These are phyloP conservation scores for Lupinus albus DNA, from an alignment of 306 rosid genomes.

Conservation along the genomic window DNA sequence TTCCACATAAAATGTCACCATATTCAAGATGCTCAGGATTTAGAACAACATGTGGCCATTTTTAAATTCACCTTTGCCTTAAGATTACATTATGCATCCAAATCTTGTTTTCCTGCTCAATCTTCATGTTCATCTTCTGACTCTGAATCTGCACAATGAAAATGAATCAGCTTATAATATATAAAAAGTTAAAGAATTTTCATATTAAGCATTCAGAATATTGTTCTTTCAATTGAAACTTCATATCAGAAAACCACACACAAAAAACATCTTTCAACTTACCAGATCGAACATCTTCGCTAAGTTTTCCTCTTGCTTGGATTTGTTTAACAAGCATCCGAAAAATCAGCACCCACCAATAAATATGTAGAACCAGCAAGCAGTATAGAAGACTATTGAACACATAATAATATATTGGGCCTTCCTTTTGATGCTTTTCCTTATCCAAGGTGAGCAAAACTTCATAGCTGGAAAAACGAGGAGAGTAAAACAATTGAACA, in stretches of 20 bases:
- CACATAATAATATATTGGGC: constrained; percentile 86
- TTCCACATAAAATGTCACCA: neutral
- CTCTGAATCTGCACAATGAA: constrained; percentile 53
- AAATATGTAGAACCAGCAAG: constrained; percentile 86
- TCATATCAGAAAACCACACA: constrained; percentile 28
- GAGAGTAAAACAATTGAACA: constrained; percentile 29
- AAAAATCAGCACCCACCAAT: constrained; percentile 94
- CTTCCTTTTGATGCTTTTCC: constrained; percentile 68
- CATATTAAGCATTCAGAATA: constrained; percentile 22
- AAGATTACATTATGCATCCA: constrained; percentile 34
- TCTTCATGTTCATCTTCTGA: constrained; percentile 93
- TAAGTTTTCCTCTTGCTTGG: constrained; percentile 81
- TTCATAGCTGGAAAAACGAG: constrained; percentile 74
- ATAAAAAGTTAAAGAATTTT: constrained; percentile 26
- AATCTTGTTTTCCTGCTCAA: constrained; percentile 51
- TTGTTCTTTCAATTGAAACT: constrained; percentile 17
- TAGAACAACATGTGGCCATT: constrained; percentile 32
- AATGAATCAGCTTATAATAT: constrained; percentile 16
- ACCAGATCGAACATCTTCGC: constrained; percentile 99
- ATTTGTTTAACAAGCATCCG: constrained; percentile 98
- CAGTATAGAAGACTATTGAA: constrained; percentile 88
- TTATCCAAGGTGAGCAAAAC: constrained; percentile 79
- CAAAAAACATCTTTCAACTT: constrained; percentile 41
- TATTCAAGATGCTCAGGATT: constrained; percentile 1
- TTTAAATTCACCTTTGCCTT: constrained; percentile 52